A percentile compares a stretch with the other conserved stretches of the same genome.
phyloP scores from a whole-genome alignment of 2,329 filamentous ascomycete species.

The Paraconiothyrium brasiliense region DNA sequence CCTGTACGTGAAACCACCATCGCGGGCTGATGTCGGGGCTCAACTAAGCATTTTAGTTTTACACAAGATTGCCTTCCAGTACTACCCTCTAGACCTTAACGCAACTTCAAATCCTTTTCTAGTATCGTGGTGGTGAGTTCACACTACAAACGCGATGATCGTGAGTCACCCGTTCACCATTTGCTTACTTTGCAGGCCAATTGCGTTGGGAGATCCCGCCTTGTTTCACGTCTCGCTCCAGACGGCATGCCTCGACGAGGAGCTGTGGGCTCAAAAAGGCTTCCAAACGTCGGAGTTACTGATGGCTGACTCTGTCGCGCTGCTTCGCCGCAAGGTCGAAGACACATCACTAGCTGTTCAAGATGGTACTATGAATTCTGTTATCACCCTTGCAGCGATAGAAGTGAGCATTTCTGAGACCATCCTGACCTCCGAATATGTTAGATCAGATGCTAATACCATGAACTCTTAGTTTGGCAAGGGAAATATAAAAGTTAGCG shows the following conservation, averaged over 20 bases:
- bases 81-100: constrained; percentile 66
- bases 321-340: constrained; percentile 62
- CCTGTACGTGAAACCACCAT: constrained; percentile 54
- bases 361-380: constrained; percentile 66
- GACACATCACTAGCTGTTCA: constrained; percentile 59
- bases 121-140: constrained; percentile 63
- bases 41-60: constrained; percentile 51
- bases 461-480: constrained; percentile 59
- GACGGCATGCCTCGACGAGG: constrained; percentile 66
- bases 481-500: constrained; percentile 56
- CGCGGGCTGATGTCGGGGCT: constrained; percentile 32
- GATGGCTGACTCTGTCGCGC: constrained; percentile 65
- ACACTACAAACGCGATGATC: background rate
- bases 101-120: constrained; percentile 66
- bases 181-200: constrained; percentile 43
- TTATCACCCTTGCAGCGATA: constrained; percentile 67
- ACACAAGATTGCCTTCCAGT: constrained; percentile 67
- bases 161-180: background rate
- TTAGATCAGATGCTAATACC: constrained; percentile 11
- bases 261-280: constrained; percentile 61
- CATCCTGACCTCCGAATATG: constrained; percentile 22
- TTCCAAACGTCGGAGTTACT: constrained; percentile 64
- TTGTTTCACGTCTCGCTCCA: constrained; percentile 68
- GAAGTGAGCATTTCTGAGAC: constrained; percentile 53
- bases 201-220: constrained; percentile 64